A percentile compares a stretch with the other conserved stretches of the same genome.
These are phyloP conservation scores for Calcarisporium arbuscula DNA, from an alignment of 2,329 filamentous ascomycete genomes.

Conservation along the genomic window DNA sequence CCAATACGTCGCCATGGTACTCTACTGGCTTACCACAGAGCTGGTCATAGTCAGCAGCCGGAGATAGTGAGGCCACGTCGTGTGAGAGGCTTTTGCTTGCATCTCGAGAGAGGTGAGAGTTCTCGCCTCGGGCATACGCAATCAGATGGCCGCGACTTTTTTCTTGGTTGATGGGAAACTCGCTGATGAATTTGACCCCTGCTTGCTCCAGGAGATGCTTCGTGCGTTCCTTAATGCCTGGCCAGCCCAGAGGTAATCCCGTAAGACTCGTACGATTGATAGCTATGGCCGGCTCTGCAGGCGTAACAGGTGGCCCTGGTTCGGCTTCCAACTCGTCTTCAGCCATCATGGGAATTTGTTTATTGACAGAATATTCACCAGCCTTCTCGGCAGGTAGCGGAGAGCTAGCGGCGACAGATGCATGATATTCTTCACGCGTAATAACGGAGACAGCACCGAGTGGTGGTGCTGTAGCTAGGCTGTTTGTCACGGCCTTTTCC, in stretches of 20 bases:
- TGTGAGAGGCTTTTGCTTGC: no score
- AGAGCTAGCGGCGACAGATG: conserved; percentile 22
- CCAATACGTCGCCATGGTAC: conserved; percentile 28
- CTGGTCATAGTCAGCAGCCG: conserved; percentile 52
- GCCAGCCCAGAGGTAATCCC: conserved; percentile 70
- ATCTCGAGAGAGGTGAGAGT: conserved; percentile 50
- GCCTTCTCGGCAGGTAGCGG: conserved; percentile 10
- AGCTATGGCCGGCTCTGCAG: conserved; percentile 64
- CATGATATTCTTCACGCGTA: conserved; percentile 22
- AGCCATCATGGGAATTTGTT: conserved; percentile 20
- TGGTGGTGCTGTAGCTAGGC: no score
- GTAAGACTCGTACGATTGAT: conserved; percentile 83
- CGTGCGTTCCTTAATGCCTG: conserved; percentile 59
- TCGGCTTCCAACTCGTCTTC: conserved; percentile 45
- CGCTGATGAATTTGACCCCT: conserved; percentile 50
- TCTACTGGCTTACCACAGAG: conserved; percentile 40
- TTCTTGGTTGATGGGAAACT: conserved; percentile 73
- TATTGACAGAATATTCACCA: conserved; percentile 6
- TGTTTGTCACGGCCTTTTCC: conserved; percentile 19
- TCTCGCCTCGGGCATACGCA: conserved; percentile 73
- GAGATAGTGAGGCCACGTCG: conserved; percentile 45
- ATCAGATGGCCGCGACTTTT: conserved; percentile 66
- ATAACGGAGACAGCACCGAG: no score
- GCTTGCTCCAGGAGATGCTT: conserved; percentile 38
- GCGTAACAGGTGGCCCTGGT: conserved; percentile 44